These are phyloP conservation scores for Ogataea neopini DNA, from an alignment of 805 yeast genomes.

Conservation along the genomic window DNA sequence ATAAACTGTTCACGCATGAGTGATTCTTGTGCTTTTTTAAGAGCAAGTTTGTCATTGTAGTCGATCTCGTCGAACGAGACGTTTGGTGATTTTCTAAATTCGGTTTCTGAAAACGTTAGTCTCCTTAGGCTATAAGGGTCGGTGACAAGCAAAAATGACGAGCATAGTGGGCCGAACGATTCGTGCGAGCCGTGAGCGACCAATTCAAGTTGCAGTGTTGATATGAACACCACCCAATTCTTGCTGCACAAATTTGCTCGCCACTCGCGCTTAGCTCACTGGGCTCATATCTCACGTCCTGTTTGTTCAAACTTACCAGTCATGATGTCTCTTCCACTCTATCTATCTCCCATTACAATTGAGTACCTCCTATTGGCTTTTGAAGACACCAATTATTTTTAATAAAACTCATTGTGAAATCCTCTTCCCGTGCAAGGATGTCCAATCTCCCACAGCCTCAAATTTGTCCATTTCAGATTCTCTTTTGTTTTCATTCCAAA, in stretches of 20 bases:
- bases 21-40: constrained; percentile 73
- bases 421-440: neutral
- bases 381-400: neutral
- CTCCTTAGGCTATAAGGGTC: no score
- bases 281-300: no score
- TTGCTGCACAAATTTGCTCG: neutral
- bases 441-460: no score
- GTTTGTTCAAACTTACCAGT: neutral
- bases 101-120: constrained; percentile 1
- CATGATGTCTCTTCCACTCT: neutral
- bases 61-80: constrained; percentile 85
- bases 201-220: no score
- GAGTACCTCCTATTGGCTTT: neutral
- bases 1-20: constrained; percentile 80
- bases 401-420: neutral
- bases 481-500: neutral
- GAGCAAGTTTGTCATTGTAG: constrained; percentile 62
- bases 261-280: no score
- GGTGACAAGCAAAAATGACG: no score
- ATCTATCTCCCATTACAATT: neutral
- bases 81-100: constrained; percentile 50
- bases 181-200: no score
- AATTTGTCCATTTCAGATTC: constrained; percentile 4
- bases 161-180: no score
- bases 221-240: neutral